Evolutionary conservation across 2,329 filamentous ascomycete genomes (phyloP).

Genomic region (Alternaria solani): DNA sequence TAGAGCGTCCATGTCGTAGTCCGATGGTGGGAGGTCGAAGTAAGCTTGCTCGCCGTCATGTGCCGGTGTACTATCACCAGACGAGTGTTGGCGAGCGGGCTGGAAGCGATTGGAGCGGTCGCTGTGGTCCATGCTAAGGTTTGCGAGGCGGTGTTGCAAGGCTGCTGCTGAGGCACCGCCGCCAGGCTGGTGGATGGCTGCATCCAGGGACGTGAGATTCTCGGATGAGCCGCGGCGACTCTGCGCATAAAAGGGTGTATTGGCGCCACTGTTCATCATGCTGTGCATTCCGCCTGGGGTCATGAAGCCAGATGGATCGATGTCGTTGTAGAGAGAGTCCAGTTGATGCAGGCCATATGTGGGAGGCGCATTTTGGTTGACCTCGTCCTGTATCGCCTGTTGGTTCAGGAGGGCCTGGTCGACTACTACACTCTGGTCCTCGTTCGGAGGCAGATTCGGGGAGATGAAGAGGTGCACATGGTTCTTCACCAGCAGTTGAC

Average conservation of each 20-base stretch:
- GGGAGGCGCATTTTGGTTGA: conserved; percentile 79
- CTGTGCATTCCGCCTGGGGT: conserved; percentile 71
- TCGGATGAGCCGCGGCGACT: conserved; percentile 80
- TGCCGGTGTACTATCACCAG: conserved; percentile 48
- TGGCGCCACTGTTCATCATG: conserved; percentile 64
- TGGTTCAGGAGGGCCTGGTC: conserved; percentile 50
- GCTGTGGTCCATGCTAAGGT: conserved; percentile 55
- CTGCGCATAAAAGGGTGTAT: conserved; percentile 78
- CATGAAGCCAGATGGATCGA: conserved; percentile 82
- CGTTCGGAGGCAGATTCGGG: conserved; percentile 87
- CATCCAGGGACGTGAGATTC: conserved; percentile 72
- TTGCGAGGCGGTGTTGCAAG: conserved; percentile 73
- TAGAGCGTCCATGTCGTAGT: conserved; percentile 56
- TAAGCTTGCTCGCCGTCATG: conserved; percentile 33
- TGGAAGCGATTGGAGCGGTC: conserved; percentile 41
- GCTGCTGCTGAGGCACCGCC: conserved; percentile 63
- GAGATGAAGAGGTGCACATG: conserved; percentile 96
- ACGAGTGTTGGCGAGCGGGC: conserved; percentile 42
- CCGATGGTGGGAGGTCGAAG: conserved; percentile 30
- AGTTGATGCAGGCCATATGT: conserved; percentile 90
- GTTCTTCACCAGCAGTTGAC: conserved; percentile 89
- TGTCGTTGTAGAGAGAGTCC: conserved; percentile 88
- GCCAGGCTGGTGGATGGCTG: conserved; percentile 40
- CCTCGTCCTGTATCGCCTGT: conserved; percentile 61
- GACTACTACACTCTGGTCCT: conserved; percentile 75